phyloP scores from a whole-genome alignment of 306 rosid genomes.

The Quercus bicolor region DNA sequence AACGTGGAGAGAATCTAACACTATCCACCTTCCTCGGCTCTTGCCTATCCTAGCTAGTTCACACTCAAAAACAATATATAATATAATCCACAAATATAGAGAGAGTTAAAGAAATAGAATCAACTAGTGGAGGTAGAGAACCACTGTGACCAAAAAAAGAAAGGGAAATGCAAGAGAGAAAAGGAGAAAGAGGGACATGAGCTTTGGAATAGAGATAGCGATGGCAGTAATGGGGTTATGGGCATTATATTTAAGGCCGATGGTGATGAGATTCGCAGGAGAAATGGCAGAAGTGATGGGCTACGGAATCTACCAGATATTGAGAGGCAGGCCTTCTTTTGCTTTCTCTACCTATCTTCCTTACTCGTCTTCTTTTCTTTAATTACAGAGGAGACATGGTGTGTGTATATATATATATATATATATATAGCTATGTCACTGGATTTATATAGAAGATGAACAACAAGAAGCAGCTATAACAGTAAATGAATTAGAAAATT shows the following conservation, averaged over 20 bases:
- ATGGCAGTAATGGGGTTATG: conserved; percentile 34
- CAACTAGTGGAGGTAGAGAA: too few species aligned
- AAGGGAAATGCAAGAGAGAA: neutral
- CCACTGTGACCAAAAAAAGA: neutral
- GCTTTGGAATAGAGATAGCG: conserved; percentile 28
- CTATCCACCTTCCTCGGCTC: too few species aligned
- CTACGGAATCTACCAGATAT: neutral
- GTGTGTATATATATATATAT: too few species aligned
- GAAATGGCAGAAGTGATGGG: conserved; percentile 23
- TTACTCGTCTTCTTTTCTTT: neutral
- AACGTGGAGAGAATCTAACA: neutral
- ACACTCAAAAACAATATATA: neutral
- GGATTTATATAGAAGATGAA: too few species aligned
- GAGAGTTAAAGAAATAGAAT: neutral
- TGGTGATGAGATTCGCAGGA: conserved; percentile 25
- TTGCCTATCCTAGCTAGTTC: neutral
- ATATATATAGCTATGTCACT: too few species aligned
- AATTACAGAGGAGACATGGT: neutral
- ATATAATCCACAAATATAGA: neutral
- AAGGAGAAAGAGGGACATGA: conserved; percentile 10
- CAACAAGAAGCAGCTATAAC: too few species aligned
- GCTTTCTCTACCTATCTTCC: conserved; percentile 14
- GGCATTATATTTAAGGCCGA: conserved; percentile 39
- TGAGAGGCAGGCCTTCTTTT: conserved; percentile 19
- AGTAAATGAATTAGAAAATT: too few species aligned